phyloP scores from a whole-genome alignment of 2,329 filamentous ascomycete species.

The Zopfia rhizophila region DNA sequence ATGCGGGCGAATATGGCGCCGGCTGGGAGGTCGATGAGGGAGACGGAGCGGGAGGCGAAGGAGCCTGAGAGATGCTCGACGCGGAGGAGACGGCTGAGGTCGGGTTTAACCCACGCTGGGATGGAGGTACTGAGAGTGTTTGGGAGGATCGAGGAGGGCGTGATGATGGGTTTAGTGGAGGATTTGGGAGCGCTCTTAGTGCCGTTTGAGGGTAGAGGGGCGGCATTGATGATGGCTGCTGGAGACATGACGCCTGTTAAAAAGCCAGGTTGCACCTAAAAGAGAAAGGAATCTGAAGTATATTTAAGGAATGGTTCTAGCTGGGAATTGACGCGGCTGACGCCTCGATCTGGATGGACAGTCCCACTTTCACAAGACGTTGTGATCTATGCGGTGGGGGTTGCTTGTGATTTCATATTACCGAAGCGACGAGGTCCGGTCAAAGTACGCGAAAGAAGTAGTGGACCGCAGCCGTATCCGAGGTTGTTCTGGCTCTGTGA shows the following conservation, averaged over 20 bases:
- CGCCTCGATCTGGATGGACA: not conserved
- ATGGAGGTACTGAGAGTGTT: slow-evolving; percentile 23
- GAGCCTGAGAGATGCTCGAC: slow-evolving; percentile 52
- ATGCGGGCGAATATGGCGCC: slow-evolving; percentile 63
- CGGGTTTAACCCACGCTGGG: slow-evolving; percentile 49
- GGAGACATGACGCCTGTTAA: slow-evolving; percentile 38
- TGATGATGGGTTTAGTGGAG: slow-evolving; percentile 30
- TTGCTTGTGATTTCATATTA: slow-evolving; percentile 15
- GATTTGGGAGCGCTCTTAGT: slow-evolving; percentile 27
- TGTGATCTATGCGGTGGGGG: too few species aligned
- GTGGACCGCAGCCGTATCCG: too few species aligned
- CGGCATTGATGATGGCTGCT: slow-evolving; percentile 33
- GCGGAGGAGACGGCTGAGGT: slow-evolving; percentile 51
- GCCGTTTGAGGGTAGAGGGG: slow-evolving; percentile 29
- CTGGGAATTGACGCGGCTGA: not conserved
- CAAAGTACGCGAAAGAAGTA: too few species aligned
- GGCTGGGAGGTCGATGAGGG: slow-evolving; percentile 61
- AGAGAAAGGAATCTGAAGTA: not conserved
- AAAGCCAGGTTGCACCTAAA: not conserved
- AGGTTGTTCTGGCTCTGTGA: too few species aligned
- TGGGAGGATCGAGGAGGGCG: slow-evolving; percentile 26
- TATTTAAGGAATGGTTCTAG: not conserved
- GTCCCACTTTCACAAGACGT: slow-evolving; percentile 4
- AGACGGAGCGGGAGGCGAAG: slow-evolving; percentile 58
- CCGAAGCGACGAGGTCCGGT: slow-evolving; percentile 13